These are phyloP conservation scores for Sphaerostilbella broomeana DNA, from an alignment of 2,329 filamentous ascomycete species.

Conservation along the genomic window DNA sequence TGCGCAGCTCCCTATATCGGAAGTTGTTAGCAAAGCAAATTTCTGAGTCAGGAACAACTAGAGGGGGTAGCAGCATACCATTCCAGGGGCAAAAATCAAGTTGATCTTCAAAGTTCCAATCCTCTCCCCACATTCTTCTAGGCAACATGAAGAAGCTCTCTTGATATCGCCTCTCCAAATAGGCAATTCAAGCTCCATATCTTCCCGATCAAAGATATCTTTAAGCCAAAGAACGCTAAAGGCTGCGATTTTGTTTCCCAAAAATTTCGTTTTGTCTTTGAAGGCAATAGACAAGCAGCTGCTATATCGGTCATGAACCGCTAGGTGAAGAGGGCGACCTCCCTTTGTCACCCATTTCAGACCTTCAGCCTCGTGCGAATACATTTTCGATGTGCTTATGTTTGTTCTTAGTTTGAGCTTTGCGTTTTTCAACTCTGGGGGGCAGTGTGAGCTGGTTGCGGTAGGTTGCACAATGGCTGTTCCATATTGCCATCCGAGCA, in stretches of 20 bases:
- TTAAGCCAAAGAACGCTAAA: conserved; percentile 63
- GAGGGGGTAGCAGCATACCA: conserved; percentile 23
- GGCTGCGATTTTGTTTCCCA: conserved; percentile 32
- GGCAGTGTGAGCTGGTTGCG: conserved; percentile 36
- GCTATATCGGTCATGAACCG: conserved; percentile 54
- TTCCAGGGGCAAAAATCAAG: conserved; percentile 30
- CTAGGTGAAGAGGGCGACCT: conserved; percentile 37
- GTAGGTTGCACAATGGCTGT: conserved; percentile 58
- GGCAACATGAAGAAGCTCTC: conserved; percentile 40
- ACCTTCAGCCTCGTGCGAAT: conserved; percentile 35
- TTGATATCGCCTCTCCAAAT: conserved; percentile 57
- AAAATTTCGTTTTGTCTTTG: conserved; percentile 31
- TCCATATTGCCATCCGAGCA: conserved; percentile 65
- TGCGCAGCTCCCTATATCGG: conserved; percentile 28
- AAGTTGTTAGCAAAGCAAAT: not conserved
- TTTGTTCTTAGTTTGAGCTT: conserved; percentile 52
- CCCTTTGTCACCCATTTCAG: conserved; percentile 49
- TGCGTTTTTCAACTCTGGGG: conserved; percentile 41
- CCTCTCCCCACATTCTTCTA: conserved; percentile 39
- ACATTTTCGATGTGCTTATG: conserved; percentile 53
- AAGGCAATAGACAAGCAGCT: conserved; percentile 51
- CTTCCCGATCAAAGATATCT: conserved; percentile 62
- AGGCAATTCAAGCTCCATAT: conserved; percentile 49
- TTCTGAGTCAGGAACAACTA: not conserved
- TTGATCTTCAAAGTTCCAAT: conserved; percentile 39